These are phyloP conservation scores for Chlamydomonas reinhardtii DNA, from an alignment of 163 green algal genomes.

Conservation along the genomic window DNA sequence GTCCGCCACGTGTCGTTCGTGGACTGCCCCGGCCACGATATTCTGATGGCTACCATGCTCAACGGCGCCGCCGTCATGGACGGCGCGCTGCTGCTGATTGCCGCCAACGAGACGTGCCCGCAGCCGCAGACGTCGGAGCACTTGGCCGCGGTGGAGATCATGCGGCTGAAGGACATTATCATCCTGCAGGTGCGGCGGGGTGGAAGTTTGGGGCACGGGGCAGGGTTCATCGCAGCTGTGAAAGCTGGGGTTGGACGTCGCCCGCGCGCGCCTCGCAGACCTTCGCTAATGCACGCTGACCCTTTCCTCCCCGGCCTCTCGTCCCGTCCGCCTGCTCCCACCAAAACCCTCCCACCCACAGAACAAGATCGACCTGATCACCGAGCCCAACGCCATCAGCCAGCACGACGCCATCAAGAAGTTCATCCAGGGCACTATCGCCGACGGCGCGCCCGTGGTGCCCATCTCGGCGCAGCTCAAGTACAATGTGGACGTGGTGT, in stretches of 20 bases:
- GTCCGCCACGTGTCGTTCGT: slow-evolving; percentile 90
- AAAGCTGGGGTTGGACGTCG: too few relatives aligned
- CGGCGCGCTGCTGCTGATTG: slow-evolving; percentile 97
- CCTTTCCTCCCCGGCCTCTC: too few relatives aligned
- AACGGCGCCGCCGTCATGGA: slow-evolving; percentile 99
- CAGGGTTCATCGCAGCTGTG: neutral
- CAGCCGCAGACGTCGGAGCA: slow-evolving; percentile 99
- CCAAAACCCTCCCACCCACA: slow-evolving; percentile 42
- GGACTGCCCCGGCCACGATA: slow-evolving; percentile 99
- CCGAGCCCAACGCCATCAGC: slow-evolving; percentile 88
- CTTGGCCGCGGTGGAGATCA: slow-evolving; percentile 99
- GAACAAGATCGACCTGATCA: slow-evolving; percentile 95
- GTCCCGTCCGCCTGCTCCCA: too few relatives aligned
- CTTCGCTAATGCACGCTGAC: too few relatives aligned
- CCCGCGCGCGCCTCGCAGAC: too few relatives aligned
- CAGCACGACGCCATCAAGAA: slow-evolving; percentile 95
- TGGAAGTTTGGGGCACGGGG: too few relatives aligned
- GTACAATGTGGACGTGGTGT: slow-evolving; percentile 99
- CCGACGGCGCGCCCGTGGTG: slow-evolving; percentile 94
- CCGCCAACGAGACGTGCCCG: slow-evolving; percentile 98
- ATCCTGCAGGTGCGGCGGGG: slow-evolving; percentile 95
- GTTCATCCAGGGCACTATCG: slow-evolving; percentile 92
- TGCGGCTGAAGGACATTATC: slow-evolving; percentile 99
- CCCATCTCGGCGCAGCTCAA: slow-evolving; percentile 99
- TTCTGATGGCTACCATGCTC: slow-evolving; percentile 99